Evolutionary conservation across 2,329 filamentous ascomycete genomes (phyloP), one percentile per base, ranked within the genome.

Genomic region (Paecilomyces sp.): DNA sequence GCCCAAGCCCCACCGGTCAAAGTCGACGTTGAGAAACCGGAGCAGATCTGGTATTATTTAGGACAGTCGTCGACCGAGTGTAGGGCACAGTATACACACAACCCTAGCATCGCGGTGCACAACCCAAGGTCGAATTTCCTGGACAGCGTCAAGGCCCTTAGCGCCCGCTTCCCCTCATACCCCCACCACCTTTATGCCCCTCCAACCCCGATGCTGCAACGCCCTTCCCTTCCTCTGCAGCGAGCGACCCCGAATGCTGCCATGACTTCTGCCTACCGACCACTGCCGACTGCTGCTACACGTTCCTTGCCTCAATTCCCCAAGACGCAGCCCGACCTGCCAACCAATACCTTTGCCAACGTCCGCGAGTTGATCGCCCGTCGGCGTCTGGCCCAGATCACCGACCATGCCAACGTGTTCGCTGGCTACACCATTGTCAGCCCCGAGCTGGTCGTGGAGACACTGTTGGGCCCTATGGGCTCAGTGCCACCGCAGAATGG

Each of bases 11-110:
- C 78, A 58, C 86, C 90, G 72, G 82, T 81, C 70, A 89, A 87
- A 74, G 79, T 95, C 60, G 86, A 96, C 68, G 74, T 96, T 8
- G 76, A 76, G 62, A 90, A 89, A 71, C 81, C 87, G 15, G 84
- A 93, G 62, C 88, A 90, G 70, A 74, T 96, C 18, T 97, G 92
- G 91, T 85, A 91, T 76, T 97, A 97, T 72, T 82, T 99, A 61
- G 91, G 91, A 33, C 86, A 86, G 72, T 85, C 83, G 22, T 97
- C 93, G 24, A 97, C 93, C 6, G 93, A 97, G 70, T 89, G 91
- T 58, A 92, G 88, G 73, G 88, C 92, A 28, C 91, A 95, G 72
- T 99, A 94, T 76, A 96, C 92, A 3, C 90, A 94, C 68, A 87
- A 96, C 75, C 85, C 83, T 52, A 77, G 75, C 60, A 80, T 79